These are phyloP conservation scores for Hypoxylon fragiforme DNA, from an alignment of 495 filamentous ascomycete genomes.

Conservation along the genomic window DNA sequence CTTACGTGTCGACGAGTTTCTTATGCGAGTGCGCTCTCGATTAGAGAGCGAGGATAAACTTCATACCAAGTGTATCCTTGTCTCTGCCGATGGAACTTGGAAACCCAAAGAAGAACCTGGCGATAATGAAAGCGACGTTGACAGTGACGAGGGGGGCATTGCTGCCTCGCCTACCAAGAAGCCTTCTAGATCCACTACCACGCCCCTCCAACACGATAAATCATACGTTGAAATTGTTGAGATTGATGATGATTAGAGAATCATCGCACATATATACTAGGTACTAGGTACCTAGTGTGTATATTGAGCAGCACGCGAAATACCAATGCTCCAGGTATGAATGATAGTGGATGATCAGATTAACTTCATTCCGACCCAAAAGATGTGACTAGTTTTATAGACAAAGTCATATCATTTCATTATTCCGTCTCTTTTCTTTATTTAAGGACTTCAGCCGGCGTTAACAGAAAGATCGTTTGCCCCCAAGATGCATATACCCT, in stretches of 20 bases:
- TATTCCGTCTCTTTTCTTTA: too few relatives aligned
- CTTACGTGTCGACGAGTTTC: conserved; percentile 70
- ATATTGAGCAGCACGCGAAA: too few relatives aligned
- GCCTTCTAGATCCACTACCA: background rate
- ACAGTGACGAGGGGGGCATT: conserved; percentile 23
- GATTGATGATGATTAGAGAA: conserved; percentile 20
- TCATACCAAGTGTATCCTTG: conserved; percentile 59
- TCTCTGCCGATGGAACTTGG: conserved; percentile 65
- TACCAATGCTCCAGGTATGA: too few relatives aligned
- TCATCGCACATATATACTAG: background rate
- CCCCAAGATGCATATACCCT: background rate
- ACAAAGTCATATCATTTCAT: too few relatives aligned
- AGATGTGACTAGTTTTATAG: too few relatives aligned
- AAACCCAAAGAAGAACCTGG: conserved; percentile 39
- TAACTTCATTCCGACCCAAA: too few relatives aligned
- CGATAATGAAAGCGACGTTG: conserved; percentile 31
- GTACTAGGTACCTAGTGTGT: too few relatives aligned
- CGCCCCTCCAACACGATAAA: conserved; percentile 1
- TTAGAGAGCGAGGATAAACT: conserved; percentile 49
- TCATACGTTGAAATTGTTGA: conserved; percentile 30
- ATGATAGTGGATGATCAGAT: too few relatives aligned
- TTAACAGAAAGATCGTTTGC: too few relatives aligned
- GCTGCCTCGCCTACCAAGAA: background rate
- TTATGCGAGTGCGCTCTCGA: conserved; percentile 58
- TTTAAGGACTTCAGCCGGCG: too few relatives aligned